Base-by-base conservation (phyloP, 208 protist species). In the Crithidia mellificae region DNA sequence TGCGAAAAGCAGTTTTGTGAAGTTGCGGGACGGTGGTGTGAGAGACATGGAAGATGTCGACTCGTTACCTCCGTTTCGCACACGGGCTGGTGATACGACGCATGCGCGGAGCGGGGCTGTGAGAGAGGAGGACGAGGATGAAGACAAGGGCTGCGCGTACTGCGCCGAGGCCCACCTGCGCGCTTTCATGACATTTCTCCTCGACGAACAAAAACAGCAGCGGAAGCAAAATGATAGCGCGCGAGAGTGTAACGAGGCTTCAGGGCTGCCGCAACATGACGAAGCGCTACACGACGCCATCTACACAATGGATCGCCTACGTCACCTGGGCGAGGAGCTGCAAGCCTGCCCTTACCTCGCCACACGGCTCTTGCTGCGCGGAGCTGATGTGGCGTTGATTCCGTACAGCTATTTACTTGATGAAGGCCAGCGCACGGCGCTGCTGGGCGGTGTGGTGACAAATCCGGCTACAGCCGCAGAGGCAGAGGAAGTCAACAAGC, bases 401-500 rank as follows among this genome's bases (percentile, higher is more conserved):
- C 91, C 91, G 0, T 94, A 96, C 65, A 67, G 77, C 52, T 94
- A 93, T 61, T 55, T 96, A 4, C 80, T 91, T 8, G 88, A 91
- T 12, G 71, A 85, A 17, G 76, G 68, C 7, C 78, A 84, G 74
- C 91, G 91, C 6, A 38, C 85, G 11, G 64, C 44, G n/a, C 67
- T 94, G 55, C 85, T 96, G 12, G 77, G 84, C 3, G 88, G 84
- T 17, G 70, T 58, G 11, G 71, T 79, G 9, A 95, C 90, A 2
- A 92, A 90, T 59, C 71, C 80, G 0, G 65, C 63, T 3, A 81
- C 67, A 0, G 80, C 77, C 17, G 47, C 52, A 19, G 85, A 91
- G 61, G 70, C 59, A 24, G 72, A 65, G 47, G 46, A 29, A 19
- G 19, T 47, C 11, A 25, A 25, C 25, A 11, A 51, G 2, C 39